These are phyloP conservation scores for Exobasidium cylindrosporum DNA, from an alignment of 1,284 basidiomycete genomes.

Conservation along the genomic window DNA sequence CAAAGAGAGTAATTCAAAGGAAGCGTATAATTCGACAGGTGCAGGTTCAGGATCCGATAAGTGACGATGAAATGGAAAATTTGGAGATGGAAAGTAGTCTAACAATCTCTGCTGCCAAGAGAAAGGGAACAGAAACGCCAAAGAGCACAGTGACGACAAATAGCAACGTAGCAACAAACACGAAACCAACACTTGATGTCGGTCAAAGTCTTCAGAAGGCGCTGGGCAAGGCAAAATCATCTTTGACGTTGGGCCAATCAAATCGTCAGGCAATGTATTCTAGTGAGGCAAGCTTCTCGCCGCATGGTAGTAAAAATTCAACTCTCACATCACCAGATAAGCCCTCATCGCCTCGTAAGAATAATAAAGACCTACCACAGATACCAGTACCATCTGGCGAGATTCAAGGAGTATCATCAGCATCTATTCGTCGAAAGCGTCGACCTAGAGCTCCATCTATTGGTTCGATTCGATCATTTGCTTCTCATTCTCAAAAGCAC, in stretches of 20 bases:
- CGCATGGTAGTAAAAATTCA: no score
- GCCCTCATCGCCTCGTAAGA: slow-evolving; percentile 1
- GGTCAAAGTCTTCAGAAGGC: background rate
- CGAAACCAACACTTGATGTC: background rate
- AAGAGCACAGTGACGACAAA: background rate
- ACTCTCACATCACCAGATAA: background rate
- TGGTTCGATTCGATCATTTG: slow-evolving; percentile 35
- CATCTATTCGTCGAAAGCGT: slow-evolving; percentile 15
- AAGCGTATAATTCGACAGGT: slow-evolving; percentile 54
- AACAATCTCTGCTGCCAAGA: background rate
- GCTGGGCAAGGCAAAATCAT: background rate
- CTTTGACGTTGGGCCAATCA: background rate
- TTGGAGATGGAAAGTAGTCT: background rate
- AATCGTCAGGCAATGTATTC: slow-evolving; percentile 1
- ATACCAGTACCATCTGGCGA: background rate
- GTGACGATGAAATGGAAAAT: slow-evolving; percentile 21
- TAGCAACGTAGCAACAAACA: background rate
- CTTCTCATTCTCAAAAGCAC: slow-evolving; percentile 30
- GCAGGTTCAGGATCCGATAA: slow-evolving; percentile 24
- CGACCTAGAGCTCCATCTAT: slow-evolving; percentile 37
- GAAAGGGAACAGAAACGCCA: slow-evolving; percentile 1
- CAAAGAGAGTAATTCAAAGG: slow-evolving; percentile 57
- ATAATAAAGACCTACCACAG: slow-evolving; percentile 3
- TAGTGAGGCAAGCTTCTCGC: no score
- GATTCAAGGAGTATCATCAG: background rate